These are phyloP conservation scores for Colletotrichum lini DNA, from an alignment of 2,329 filamentous ascomycete genomes.

Conservation along the genomic window DNA sequence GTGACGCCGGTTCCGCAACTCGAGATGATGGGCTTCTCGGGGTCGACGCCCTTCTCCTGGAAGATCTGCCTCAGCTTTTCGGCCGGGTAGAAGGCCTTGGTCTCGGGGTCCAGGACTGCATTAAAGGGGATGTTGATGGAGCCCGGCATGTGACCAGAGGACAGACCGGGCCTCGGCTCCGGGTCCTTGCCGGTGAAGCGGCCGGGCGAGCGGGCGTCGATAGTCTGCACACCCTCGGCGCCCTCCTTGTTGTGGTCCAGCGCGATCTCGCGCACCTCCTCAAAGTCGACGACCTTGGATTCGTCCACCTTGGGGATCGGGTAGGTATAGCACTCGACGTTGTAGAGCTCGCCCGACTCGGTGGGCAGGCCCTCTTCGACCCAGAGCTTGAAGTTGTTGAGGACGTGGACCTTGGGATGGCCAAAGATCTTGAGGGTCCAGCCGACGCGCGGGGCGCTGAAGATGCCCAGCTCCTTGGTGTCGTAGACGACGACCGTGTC, in stretches of 20 bases:
- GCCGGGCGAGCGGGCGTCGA: slow-evolving; percentile 87
- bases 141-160: slow-evolving; percentile 92
- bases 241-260: slow-evolving; percentile 86
- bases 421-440: slow-evolving; percentile 96
- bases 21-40: slow-evolving; percentile 84
- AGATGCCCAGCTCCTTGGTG: slow-evolving; percentile 89
- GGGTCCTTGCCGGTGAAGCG: slow-evolving; percentile 87
- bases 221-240: slow-evolving; percentile 84
- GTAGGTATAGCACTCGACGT: slow-evolving; percentile 75
- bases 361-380: slow-evolving; percentile 85
- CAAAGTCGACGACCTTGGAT: slow-evolving; percentile 82
- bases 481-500: slow-evolving; percentile 97
- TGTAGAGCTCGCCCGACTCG: slow-evolving; percentile 83
- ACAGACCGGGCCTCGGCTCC: slow-evolving; percentile 88
- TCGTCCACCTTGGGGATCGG: slow-evolving; percentile 74
- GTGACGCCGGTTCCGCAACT: slow-evolving; percentile 96
- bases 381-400: slow-evolving; percentile 98
- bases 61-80: slow-evolving; percentile 84
- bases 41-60: slow-evolving; percentile 83
- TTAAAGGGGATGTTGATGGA: slow-evolving; percentile 87
- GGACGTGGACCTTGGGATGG: slow-evolving; percentile 86
- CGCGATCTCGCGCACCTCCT: slow-evolving; percentile 85
- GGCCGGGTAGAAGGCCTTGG: slow-evolving; percentile 82
- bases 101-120: slow-evolving; percentile 84
- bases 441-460: slow-evolving; percentile 91